A percentile compares a stretch with the other conserved stretches of the same genome.
Conservation (phyloP, 2,329 filamentous ascomycete genomes). For the Lecanicillium sp. region DNA sequence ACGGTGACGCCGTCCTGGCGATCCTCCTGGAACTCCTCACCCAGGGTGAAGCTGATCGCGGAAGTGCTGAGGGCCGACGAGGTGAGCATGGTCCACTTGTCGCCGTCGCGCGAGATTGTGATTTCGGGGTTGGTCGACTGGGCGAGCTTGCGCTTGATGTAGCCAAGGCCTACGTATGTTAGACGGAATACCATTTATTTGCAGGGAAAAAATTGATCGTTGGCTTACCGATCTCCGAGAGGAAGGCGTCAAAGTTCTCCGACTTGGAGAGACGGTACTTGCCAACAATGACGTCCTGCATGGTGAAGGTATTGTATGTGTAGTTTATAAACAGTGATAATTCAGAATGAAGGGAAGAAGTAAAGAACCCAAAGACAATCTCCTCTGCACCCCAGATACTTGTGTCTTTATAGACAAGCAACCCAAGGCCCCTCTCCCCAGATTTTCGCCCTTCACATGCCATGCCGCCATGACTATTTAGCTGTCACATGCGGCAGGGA, state of each 20-base stretch:
- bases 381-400: too few relatives aligned
- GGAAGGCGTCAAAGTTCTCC: conserved; percentile 14
- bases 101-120: conserved; percentile 11
- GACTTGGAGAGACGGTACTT: conserved; percentile 13
- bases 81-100: conserved; percentile 10
- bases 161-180: conserved; percentile 4
- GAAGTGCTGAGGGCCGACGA: conserved; percentile 12
- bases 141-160: conserved; percentile 13
- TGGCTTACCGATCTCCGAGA: conserved; percentile 8
- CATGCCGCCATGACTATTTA: too few relatives aligned
- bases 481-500: too few relatives aligned
- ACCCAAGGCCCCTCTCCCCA: too few relatives aligned
- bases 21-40: conserved; percentile 10
- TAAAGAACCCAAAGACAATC: too few relatives aligned
- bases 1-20: conserved; percentile 15
- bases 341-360: not conserved
- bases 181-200: not conserved
- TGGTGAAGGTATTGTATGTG: not conserved
- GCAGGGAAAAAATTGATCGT: too few relatives aligned
- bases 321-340: not conserved
- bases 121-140: conserved; percentile 13
- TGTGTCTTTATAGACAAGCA: too few relatives aligned
- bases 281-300: conserved; percentile 12
- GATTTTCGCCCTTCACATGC: too few relatives aligned
- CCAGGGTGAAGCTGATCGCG: conserved; percentile 4